Base-by-base conservation (phyloP, 2,329 filamentous ascomycete species). In the Aspergillus pseudoglaucus region DNA sequence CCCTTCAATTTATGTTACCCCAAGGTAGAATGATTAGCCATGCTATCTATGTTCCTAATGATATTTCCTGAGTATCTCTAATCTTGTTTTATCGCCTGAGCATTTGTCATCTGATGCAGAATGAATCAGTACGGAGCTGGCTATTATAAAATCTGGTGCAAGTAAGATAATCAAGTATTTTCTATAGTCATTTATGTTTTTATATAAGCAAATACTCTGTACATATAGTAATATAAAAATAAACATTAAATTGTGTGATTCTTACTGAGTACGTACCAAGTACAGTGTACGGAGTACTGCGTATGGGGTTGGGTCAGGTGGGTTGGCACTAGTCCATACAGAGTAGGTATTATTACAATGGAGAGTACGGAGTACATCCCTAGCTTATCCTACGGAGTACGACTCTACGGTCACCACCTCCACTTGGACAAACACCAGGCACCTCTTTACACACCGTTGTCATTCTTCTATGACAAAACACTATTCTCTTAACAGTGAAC, bases 381-480 rank as follows among this genome's bases (percentile, higher is more conserved):
- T 51, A 53, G 49, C 48, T 47, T 48, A 51, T 42, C 42, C 40
- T 18, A 20, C 30, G 22, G 25, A 30, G 25, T 30, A 30, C n/a
- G n/a, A n/a, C n/a, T n/a, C n/a, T n/a, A n/a, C 53, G 40, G 50
- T 51, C 52, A 53, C 38, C 47, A 48, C 42, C 50, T 51, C 52
- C 51, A 46, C 45, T 33, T 40, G 20, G 35, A 45, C 40, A 27
- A 27, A 42, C 40, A 18, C 5, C 40, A 42, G 37, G 9, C 37
- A 42, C 40, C 20, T 25, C 14, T 18, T 37, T 39, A 35, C 22
- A 38, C 23, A 45, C 23, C 15, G 12, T 27, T 42, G 12, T 42
- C 14, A 42, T 27, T 42, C 25, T 27, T n/a, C 14, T 12, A 27
- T 27, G 22, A 42, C 40, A 27, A 20, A 6, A 10, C 18, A 39